These are phyloP conservation scores for Penicillium canescens DNA, from an alignment of 495 filamentous ascomycete species.

Conservation along the genomic window DNA sequence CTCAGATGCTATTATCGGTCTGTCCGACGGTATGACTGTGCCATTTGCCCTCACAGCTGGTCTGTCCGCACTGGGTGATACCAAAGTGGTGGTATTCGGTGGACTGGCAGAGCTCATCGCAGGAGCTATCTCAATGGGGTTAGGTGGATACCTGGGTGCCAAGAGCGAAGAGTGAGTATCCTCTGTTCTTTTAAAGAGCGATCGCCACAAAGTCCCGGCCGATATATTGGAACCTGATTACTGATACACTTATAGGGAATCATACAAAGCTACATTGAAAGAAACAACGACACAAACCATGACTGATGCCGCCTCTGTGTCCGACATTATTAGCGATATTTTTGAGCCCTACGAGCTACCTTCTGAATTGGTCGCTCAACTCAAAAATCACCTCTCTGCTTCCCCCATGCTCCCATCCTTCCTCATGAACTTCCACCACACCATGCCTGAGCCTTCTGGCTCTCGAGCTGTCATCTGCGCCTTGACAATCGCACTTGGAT, in stretches of 20 bases:
- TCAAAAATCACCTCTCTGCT: constrained; percentile 47
- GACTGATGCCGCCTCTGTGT: constrained; percentile 36
- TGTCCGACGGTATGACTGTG: constrained; percentile 61
- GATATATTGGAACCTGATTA: neutral
- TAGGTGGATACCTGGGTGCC: constrained; percentile 65
- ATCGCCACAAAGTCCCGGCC: too few species aligned
- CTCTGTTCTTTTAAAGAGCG: neutral
- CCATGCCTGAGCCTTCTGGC: constrained; percentile 48
- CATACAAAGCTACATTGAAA: constrained; percentile 50
- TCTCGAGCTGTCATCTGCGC: constrained; percentile 59
- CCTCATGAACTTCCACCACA: constrained; percentile 60
- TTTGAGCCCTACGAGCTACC: constrained; percentile 59
- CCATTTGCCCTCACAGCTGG: constrained; percentile 61
- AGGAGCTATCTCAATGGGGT: constrained; percentile 59
- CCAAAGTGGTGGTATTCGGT: constrained; percentile 58
- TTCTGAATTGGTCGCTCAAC: constrained; percentile 38
- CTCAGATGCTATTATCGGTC: constrained; percentile 61
- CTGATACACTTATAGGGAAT: constrained; percentile 38
- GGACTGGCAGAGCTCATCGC: constrained; percentile 59
- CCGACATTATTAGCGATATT: constrained; percentile 46
- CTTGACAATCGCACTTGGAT: constrained; percentile 66
- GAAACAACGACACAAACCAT: constrained; percentile 44
- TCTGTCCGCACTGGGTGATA: constrained; percentile 53
- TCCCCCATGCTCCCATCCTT: constrained; percentile 53
- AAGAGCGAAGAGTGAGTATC: constrained; percentile 63